These are phyloP conservation scores for Chytridium lagenaria DNA, from an alignment of 371 early-diverging fungal genomes.

Conservation along the genomic window DNA sequence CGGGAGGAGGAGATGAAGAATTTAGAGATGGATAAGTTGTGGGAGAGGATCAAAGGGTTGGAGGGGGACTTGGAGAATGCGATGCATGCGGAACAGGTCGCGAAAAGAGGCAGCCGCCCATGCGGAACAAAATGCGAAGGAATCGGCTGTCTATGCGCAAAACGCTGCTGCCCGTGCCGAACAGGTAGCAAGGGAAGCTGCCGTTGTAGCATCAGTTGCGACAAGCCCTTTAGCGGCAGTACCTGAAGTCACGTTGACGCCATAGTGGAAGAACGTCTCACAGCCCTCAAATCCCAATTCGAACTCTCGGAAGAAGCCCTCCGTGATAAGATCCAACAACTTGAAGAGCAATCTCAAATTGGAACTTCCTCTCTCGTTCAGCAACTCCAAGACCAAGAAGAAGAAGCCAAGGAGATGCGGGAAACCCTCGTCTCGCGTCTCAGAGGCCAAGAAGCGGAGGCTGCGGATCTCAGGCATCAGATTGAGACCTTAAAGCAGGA, in stretches of 20 bases:
- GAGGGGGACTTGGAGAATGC: constrained; percentile 7
- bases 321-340: constrained; percentile 7
- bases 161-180: too few species aligned
- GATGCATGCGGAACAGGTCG: too few species aligned
- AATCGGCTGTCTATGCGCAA: too few species aligned
- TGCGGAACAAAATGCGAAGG: too few species aligned
- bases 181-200: background rate
- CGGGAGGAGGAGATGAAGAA: background rate
- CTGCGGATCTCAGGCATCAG: constrained; percentile 23
- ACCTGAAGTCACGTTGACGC: background rate
- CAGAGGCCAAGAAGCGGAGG: constrained; percentile 32
- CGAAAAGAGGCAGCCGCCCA: too few species aligned
- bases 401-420: constrained; percentile 40
- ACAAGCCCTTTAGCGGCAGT: background rate
- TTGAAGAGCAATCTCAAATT: constrained; percentile 28
- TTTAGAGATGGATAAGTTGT: constrained; percentile 1
- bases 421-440: constrained; percentile 31
- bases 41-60: background rate
- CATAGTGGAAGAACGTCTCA: constrained; percentile 13
- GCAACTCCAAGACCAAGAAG: constrained; percentile 36
- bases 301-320: constrained; percentile 17
- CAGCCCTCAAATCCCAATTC: constrained; percentile 7
- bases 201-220: background rate
- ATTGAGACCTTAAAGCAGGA: constrained; percentile 11
- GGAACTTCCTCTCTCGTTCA: constrained; percentile 26